Conservation (phyloP, 305 asterid genomes). For the Solanum hybrid region DNA sequence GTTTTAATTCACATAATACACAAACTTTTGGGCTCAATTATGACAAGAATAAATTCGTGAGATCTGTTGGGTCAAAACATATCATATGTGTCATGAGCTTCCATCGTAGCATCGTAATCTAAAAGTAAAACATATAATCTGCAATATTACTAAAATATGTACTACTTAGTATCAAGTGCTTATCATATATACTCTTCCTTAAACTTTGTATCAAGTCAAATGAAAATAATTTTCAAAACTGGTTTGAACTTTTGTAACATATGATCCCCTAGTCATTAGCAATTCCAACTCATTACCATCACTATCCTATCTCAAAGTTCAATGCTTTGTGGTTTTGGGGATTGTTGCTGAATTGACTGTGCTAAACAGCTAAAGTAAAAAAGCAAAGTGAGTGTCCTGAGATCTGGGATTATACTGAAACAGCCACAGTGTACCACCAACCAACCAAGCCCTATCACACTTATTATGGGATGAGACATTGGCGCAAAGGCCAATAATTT, state of each 20-base stretch:
- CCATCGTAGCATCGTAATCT: not conserved
- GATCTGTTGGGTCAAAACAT: not conserved
- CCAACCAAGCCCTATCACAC: not conserved
- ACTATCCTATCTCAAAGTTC: not conserved
- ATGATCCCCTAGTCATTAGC: not conserved
- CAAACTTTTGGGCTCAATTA: not conserved
- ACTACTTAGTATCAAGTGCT: not conserved
- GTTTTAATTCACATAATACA: not conserved
- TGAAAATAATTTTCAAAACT: too few relatives aligned
- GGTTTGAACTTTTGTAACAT: not conserved
- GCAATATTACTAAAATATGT: not conserved
- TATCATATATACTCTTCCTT: too few relatives aligned
- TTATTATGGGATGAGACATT: not conserved
- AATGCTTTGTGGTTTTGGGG: slow-evolving; percentile 14
- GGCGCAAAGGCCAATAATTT: not conserved
- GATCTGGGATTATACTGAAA: slow-evolving; percentile 20
- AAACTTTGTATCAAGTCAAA: too few relatives aligned
- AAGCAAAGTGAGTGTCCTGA: slow-evolving; percentile 8
- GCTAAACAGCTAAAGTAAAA: not conserved
- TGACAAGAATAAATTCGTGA: not conserved
- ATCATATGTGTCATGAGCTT: not conserved
- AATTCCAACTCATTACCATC: not conserved
- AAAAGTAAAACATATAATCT: not conserved
- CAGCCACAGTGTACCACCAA: not conserved
- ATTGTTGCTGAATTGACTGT: slow-evolving; percentile 6